Percentiles rank a stretch among this genome's conserved stretches.
These are phyloP conservation scores for Lepidium aucheri DNA, from an alignment of 345 rosid genomes.

Conservation along the genomic window DNA sequence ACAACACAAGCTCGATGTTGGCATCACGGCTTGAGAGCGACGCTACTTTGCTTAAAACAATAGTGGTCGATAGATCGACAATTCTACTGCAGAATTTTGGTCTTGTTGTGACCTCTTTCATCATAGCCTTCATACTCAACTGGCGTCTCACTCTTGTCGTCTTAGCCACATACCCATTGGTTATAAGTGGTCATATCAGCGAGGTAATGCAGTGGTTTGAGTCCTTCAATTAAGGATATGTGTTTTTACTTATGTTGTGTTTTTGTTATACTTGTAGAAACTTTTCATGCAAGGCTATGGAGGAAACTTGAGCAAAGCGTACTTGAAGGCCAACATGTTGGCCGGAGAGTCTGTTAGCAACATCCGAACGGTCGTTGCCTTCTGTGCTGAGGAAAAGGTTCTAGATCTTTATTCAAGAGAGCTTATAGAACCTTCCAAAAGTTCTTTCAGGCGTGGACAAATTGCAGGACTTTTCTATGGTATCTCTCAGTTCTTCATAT, in stretches of 20 bases:
- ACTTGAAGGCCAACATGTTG: constrained; percentile 88
- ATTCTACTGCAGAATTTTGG: constrained; percentile 82
- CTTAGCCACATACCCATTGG: constrained; percentile 70
- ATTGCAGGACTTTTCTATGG: constrained; percentile 89
- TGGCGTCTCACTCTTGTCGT: constrained; percentile 94
- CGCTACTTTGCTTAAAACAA: constrained; percentile 60
- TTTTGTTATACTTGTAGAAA: constrained; percentile 41
- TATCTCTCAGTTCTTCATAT: constrained; percentile 91
- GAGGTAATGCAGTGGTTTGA: constrained; percentile 47
- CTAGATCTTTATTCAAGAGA: constrained; percentile 67
- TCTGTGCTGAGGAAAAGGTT: constrained; percentile 84
- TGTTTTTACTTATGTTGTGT: not conserved
- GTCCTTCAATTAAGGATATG: not conserved
- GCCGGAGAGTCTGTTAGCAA: constrained; percentile 96
- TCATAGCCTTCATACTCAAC: constrained; percentile 78
- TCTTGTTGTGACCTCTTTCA: constrained; percentile 57
- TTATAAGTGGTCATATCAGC: constrained; percentile 92
- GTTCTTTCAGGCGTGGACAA: constrained; percentile 79
- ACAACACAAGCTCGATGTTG: constrained; percentile 79
- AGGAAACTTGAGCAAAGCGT: constrained; percentile 88
- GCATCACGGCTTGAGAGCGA: constrained; percentile 78
- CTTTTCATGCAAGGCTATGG: constrained; percentile 97
- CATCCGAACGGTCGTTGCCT: constrained; percentile 88
- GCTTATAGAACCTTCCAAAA: constrained; percentile 73
- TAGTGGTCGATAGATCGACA: constrained; percentile 75